Evolutionary conservation across 305 asterid genomes (phyloP), one percentile per base, ranked within the genome.

Genomic region (Fraxinus albicans): DNA sequence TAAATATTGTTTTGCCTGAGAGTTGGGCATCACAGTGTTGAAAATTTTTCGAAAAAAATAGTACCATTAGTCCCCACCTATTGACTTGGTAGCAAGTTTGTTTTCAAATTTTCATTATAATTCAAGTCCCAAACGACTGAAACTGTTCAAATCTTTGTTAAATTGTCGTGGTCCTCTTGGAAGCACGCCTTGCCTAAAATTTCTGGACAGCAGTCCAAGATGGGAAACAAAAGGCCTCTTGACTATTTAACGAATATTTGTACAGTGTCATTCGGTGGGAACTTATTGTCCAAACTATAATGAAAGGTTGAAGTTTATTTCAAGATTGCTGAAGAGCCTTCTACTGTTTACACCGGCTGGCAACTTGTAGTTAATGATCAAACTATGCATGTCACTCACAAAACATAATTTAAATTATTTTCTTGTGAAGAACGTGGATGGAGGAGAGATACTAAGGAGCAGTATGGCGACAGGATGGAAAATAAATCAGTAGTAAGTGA

Each of bases 401-500:
- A 38, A 60, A 81, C 77, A 80, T 85, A 44, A 84, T 58, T 40
- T 27, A 2, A 53, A 36, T 21, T 8, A 5, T 87, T 63, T 83
- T 87, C 77, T 35, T 85, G 76, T 83, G 81, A 89, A 94, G 98
- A 90, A 81, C 95, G 87, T 79, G 99, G 97, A 84, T 88, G 92
- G 91, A 85, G 94, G 95, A 89, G 89, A 81, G 94, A 94, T 85
- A 58, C 88, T 17, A 90, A 80, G 86, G 94, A 91, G 86, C 90
- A 84, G 77, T 87, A 74, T 78, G 88, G 69, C 21, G 88, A 85
- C 73, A 72, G 86, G 73, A 47, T 81, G 58, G 73, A 31, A 55
- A 82, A 84, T 73, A 91, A 81, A 87, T 83, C 82, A 5, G 50
- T 80, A 29, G 79, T 84, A 78, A 84, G 69, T 77, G 85, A 85